A percentile compares a stretch with the other conserved stretches of the same genome.
Evolutionary conservation across 2,329 filamentous ascomycete genomes (phyloP).

Genomic region (Meredithiella fracta): DNA sequence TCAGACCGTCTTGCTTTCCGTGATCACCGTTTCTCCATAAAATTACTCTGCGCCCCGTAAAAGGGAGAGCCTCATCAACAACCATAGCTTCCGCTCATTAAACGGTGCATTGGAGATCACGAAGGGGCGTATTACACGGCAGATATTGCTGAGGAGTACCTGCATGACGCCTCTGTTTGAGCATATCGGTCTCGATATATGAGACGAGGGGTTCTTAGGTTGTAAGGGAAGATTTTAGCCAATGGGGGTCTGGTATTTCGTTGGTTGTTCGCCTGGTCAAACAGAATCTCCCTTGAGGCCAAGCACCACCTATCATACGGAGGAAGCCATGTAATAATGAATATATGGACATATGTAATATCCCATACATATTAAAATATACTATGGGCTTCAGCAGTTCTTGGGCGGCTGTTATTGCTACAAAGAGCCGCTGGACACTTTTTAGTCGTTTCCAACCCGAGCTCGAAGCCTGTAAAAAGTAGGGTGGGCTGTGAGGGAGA

Average conservation of each 20-base stretch:
- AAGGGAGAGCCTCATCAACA: neutral
- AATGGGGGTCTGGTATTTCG: neutral
- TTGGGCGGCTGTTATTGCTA: no score
- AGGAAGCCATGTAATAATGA: no score
- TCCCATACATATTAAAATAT: no score
- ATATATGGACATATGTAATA: no score
- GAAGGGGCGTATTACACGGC: neutral
- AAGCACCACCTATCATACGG: neutral
- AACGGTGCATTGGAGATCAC: neutral
- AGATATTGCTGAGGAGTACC: neutral
- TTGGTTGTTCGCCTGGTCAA: neutral
- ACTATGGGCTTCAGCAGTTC: no score
- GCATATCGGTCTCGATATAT: neutral
- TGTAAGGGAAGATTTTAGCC: no score
- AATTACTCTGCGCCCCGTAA: no score
- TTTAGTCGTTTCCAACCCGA: neutral
- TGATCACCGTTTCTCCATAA: no score
- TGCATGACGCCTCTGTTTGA: conserved; percentile 5
- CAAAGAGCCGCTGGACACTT: no score
- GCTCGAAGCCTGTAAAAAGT: neutral
- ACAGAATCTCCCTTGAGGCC: neutral
- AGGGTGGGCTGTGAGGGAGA: neutral
- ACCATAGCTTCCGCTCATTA: neutral
- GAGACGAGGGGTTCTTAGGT: neutral
- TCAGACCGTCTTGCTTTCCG: no score